A percentile compares a stretch with the other conserved stretches of the same genome.
Conservation (phyloP, 2,329 filamentous ascomycete genomes). For the Sarocladiaceae sp. region DNA sequence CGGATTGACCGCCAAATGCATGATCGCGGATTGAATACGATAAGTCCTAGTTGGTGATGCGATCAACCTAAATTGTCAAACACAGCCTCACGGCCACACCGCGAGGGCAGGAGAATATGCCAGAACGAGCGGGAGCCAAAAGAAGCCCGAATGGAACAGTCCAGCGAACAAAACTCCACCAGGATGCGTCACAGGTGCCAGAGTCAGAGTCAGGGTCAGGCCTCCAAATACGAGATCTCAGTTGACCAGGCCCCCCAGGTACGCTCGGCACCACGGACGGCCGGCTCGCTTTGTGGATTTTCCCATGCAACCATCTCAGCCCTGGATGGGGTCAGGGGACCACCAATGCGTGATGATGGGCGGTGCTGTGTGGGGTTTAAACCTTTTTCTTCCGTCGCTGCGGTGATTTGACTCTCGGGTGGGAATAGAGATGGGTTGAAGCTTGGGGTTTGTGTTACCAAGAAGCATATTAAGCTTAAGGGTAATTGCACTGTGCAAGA, state of each 20-base stretch:
- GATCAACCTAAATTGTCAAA: too few species aligned
- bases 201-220: neutral
- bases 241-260: neutral
- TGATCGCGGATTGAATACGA: too few species aligned
- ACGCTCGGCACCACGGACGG: slow-evolving; percentile 1
- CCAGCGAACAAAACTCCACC: neutral
- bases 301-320: neutral
- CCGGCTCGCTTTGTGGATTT: neutral
- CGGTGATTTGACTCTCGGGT: neutral
- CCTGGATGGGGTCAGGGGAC: neutral
- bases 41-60: too few species aligned
- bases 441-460: neutral
- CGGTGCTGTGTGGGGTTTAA: neutral
- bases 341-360: too few species aligned
- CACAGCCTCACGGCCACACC: neutral
- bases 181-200: neutral
- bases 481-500: too few species aligned
- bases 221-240: slow-evolving; percentile 6
- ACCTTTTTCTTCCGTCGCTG: neutral
- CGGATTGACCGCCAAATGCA: too few species aligned
- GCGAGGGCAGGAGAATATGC: neutral
- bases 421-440: neutral
- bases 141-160: neutral
- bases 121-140: too few species aligned
- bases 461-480: slow-evolving; percentile 8